Evolutionary conservation across 2,329 filamentous ascomycete species (phyloP), one percentile per base, ranked within the genome.

Genomic region (Periglandula ipomoeae): DNA sequence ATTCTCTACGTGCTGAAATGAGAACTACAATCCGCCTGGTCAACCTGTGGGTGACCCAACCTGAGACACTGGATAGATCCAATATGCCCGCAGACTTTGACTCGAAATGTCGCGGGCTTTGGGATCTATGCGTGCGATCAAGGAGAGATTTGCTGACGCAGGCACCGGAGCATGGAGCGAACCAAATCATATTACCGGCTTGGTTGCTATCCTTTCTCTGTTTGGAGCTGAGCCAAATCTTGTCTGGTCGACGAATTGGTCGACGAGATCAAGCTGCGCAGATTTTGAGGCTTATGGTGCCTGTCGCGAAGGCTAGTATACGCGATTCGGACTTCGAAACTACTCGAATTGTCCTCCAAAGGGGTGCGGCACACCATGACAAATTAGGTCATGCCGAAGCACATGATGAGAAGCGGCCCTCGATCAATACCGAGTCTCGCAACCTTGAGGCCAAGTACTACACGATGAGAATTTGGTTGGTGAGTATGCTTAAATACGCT

Each of bases 231-330:
- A 78, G 56, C 3, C 76, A 50, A 68, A 76, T 56, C 58, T 65
- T 49, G 51, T 51, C 60, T 39, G 56, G 46, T 15, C 56, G 52
- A 41, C 58, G 51, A 20, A 56, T 57, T 41, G 56, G 59, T 19
- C 56, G 47, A 17, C 53, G 57, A 40, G 64, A 59, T 35, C 69
- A 75, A 52, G 59, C 73, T 15, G 61, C 80, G 26, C 78, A 85
- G 48, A 63, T 88, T 19, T 70, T 88, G 60, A 82, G 77, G 58
- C 67, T 87, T 55, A 82, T 82, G 10, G 67, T 94, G 49, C 87
- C 83, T 56, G 69, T 93, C 39, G 74, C 79, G 75, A 70, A 60
- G 67, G 56, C 59, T 35, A 63, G 59, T 50, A 58, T 63, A 74
- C 77, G 78, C n/a, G 66, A 70, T 3, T 61, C 67, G 3, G 74